A percentile compares a stretch with the other conserved stretches of the same genome.
These are phyloP conservation scores for Ophiostoma piceae DNA, from an alignment of 2,329 filamentous ascomycete genomes.

Conservation along the genomic window DNA sequence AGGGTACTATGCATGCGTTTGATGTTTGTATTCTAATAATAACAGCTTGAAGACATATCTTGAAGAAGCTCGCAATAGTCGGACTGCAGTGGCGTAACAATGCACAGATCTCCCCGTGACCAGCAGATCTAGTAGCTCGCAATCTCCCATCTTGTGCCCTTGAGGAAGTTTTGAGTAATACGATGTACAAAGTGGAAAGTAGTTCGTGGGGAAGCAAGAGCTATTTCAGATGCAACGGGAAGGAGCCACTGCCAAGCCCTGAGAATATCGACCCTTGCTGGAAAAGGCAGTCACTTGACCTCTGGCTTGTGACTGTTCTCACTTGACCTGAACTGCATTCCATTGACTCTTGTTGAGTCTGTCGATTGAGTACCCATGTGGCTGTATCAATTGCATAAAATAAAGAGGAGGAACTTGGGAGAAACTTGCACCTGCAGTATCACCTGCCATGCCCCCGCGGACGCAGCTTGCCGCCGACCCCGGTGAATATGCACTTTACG, in stretches of 20 bases:
- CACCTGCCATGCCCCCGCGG: not conserved
- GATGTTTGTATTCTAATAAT: not conserved
- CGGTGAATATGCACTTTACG: not conserved
- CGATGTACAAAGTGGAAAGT: not conserved
- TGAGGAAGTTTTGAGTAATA: no score
- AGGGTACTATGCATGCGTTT: not conserved
- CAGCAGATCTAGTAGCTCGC: not conserved
- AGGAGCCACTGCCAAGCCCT: constrained; percentile 5
- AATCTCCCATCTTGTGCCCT: not conserved
- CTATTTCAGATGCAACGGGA: not conserved
- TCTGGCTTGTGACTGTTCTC: not conserved
- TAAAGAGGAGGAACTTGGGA: no score
- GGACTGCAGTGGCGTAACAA: not conserved
- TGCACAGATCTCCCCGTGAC: not conserved
- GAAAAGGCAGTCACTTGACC: not conserved
- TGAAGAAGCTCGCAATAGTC: not conserved
- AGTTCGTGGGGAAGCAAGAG: constrained; percentile 4
- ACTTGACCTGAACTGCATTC: not conserved
- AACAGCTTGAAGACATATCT: not conserved
- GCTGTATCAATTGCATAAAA: no score
- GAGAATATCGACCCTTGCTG: not conserved
- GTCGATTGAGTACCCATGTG: not conserved
- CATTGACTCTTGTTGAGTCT: no score
- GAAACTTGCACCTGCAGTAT: not conserved
- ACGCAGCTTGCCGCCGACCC: constrained; percentile 1